Evolutionary conservation across 768 basidiomycete species (phyloP).

Genomic region (Gymnopilus junonius): DNA sequence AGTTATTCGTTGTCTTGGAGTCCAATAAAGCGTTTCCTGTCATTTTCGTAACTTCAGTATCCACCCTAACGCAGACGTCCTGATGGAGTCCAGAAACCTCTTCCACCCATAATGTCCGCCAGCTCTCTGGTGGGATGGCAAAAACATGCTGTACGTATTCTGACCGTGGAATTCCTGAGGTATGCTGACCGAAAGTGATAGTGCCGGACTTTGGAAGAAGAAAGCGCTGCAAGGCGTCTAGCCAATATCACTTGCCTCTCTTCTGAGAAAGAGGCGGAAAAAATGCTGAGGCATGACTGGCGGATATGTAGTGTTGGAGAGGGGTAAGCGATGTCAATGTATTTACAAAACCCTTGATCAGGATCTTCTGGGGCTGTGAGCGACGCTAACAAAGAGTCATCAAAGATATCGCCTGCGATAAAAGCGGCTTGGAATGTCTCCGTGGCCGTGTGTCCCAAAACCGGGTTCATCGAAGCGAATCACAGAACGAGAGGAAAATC

Average conservation of each 20-base stretch:
- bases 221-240: constrained; percentile 30
- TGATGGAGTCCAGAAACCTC: constrained; percentile 31
- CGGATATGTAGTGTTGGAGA: constrained; percentile 47
- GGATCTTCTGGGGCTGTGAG: no score
- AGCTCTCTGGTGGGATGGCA: constrained; percentile 41
- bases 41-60: constrained; percentile 1
- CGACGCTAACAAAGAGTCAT: constrained; percentile 45
- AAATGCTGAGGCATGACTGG: constrained; percentile 43
- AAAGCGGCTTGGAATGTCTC: constrained; percentile 59
- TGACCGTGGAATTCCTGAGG: not conserved
- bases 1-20: not conserved
- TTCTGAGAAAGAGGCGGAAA: constrained; percentile 42
- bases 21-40: not conserved
- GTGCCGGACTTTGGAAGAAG: constrained; percentile 37
- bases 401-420: constrained; percentile 57
- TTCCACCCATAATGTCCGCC: constrained; percentile 38
- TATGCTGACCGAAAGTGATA: constrained; percentile 41
- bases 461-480: constrained; percentile 32
- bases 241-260: constrained; percentile 34
- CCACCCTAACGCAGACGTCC: constrained; percentile 15
- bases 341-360: not conserved
- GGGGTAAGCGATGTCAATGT: constrained; percentile 29
- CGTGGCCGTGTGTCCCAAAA: constrained; percentile 65
- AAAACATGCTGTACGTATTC: constrained; percentile 36
- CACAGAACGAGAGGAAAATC: not conserved